These are phyloP conservation scores for Annulohypoxylon maeteangense DNA, from an alignment of 495 filamentous ascomycete genomes.

Conservation along the genomic window DNA sequence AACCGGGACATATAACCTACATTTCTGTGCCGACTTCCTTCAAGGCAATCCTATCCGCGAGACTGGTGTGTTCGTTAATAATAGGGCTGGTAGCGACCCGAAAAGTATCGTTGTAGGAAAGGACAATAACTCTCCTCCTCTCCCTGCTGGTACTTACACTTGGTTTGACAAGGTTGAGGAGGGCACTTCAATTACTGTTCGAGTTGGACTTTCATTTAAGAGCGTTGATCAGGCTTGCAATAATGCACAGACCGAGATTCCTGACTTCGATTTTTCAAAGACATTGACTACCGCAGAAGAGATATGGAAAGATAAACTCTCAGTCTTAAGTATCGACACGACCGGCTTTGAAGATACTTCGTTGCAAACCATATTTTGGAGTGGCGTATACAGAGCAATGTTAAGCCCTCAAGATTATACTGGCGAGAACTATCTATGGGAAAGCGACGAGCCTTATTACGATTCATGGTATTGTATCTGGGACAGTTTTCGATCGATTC, in stretches of 20 bases:
- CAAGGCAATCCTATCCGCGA: conserved; percentile 65
- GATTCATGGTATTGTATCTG: conserved; percentile 77
- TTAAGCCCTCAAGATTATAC: conserved; percentile 78
- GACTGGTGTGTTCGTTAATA: conserved; percentile 69
- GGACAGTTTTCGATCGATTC: conserved; percentile 75
- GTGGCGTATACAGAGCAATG: conserved; percentile 71
- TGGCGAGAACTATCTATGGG: conserved; percentile 77
- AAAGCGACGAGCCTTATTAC: conserved; percentile 75
- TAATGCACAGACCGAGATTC: conserved; percentile 70
- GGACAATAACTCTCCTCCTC: conserved; percentile 64
- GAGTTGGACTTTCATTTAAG: conserved; percentile 73
- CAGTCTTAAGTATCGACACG: conserved; percentile 61
- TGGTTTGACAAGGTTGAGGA: conserved; percentile 61
- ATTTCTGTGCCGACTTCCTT: conserved; percentile 74
- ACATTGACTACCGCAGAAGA: conserved; percentile 60
- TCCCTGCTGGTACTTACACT: conserved; percentile 69
- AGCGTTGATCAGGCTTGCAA: conserved; percentile 69
- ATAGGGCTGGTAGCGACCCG: conserved; percentile 59
- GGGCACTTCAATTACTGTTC: conserved; percentile 57
- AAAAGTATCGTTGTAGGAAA: conserved; percentile 63
- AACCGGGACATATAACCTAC: conserved; percentile 63
- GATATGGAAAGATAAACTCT: conserved; percentile 69
- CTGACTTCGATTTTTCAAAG: conserved; percentile 66
- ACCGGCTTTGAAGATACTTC: conserved; percentile 56
- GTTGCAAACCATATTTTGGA: conserved; percentile 70